Percentiles rank a stretch among this genome's conserved stretches.
These are phyloP conservation scores for Austropuccinia psidii DNA, from an alignment of 1,284 basidiomycete species.

Conservation along the genomic window DNA sequence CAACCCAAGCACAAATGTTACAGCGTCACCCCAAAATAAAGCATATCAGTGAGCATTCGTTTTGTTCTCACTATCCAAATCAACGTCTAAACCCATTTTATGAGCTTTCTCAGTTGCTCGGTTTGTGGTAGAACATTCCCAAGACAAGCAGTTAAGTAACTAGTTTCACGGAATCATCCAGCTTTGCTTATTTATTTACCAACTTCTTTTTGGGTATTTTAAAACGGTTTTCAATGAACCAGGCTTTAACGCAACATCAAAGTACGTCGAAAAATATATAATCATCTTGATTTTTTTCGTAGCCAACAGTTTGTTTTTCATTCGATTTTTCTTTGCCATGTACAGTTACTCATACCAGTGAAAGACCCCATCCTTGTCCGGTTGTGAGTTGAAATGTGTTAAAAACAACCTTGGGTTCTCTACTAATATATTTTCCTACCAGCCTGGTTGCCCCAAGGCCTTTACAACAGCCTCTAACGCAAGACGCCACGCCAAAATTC, in stretches of 20 bases:
- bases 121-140: constrained; percentile 30
- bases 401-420: neutral
- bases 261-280: constrained; percentile 19
- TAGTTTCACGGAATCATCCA: neutral
- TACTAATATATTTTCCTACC: too few relatives aligned
- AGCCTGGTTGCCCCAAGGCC: constrained; percentile 24
- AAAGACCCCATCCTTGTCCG: constrained; percentile 28
- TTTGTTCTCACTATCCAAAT: neutral
- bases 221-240: neutral
- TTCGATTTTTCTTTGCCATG: neutral
- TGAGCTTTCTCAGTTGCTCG: constrained; percentile 3
- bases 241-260: constrained; percentile 32
- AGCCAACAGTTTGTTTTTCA: neutral
- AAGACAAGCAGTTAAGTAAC: constrained; percentile 22
- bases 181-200: neutral
- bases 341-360: constrained; percentile 30
- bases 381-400: constrained; percentile 1
- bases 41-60: too few relatives aligned
- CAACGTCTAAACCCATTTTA: neutral
- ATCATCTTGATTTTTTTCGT: neutral
- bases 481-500: constrained; percentile 26
- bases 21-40: too few relatives aligned
- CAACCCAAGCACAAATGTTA: too few relatives aligned
- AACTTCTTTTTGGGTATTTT: neutral
- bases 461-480: constrained; percentile 35